A percentile compares a stretch with the other conserved stretches of the same genome.
These are phyloP conservation scores for Trichosporon sp. DNA, from an alignment of 1,284 basidiomycete genomes.

Conservation along the genomic window DNA sequence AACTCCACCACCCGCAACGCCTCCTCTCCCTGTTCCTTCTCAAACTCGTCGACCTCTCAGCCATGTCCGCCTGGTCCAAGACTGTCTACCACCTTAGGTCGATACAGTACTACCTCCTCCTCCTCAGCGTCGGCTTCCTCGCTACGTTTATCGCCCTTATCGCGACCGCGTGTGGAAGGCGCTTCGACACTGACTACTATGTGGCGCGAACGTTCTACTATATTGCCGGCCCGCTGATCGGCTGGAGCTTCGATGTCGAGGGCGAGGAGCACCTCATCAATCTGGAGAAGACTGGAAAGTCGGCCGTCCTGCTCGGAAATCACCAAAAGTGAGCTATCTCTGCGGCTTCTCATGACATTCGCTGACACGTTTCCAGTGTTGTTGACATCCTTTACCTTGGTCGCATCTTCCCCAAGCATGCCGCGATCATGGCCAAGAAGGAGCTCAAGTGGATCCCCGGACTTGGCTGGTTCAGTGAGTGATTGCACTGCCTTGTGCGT, in stretches of 20 bases:
- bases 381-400: constrained; percentile 81
- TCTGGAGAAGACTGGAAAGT: constrained; percentile 52
- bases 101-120: constrained; percentile 64
- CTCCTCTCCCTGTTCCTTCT: neutral
- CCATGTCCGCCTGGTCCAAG: constrained; percentile 21
- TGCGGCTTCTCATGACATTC: neutral
- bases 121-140: constrained; percentile 69
- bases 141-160: constrained; percentile 67
- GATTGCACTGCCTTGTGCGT: neutral
- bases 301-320: constrained; percentile 72
- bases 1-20: neutral
- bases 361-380: constrained; percentile 53
- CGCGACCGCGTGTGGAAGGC: constrained; percentile 62
- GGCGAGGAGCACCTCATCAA: constrained; percentile 70
- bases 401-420: constrained; percentile 74
- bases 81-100: constrained; percentile 58
- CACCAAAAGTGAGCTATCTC: constrained; percentile 63
- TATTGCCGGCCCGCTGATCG: constrained; percentile 63
- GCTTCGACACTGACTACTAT: constrained; percentile 77
- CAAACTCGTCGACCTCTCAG: neutral
- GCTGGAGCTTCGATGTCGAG: constrained; percentile 71
- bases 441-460: constrained; percentile 76
- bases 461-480: constrained; percentile 74
- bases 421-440: constrained; percentile 92
- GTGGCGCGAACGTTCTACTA: constrained; percentile 81